Evolutionary conservation across 148 eudicot genomes (phyloP).

Genomic region (Polygonum aviculare): DNA sequence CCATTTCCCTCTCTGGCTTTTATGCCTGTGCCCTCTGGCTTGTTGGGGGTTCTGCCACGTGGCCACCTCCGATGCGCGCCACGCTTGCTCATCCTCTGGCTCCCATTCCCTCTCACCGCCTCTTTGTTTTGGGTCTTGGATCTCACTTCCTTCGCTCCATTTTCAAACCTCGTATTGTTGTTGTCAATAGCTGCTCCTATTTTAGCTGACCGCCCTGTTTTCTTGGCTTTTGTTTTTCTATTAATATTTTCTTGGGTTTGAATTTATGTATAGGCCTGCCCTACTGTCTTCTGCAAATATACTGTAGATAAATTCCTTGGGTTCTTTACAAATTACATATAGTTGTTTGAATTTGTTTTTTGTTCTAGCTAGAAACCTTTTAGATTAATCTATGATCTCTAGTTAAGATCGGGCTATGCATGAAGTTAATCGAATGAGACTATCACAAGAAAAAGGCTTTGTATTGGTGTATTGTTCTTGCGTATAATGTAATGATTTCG

Average conservation of each 20-base stretch:
- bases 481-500: too few relatives aligned
- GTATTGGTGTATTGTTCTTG: too few relatives aligned
- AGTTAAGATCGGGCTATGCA: too few relatives aligned
- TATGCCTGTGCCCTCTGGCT: neutral
- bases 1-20: neutral
- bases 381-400: too few relatives aligned
- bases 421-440: too few relatives aligned
- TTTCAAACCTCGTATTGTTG: neutral
- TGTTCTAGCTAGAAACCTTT: too few relatives aligned
- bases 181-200: neutral
- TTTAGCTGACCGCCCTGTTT: neutral
- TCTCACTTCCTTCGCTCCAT: neutral
- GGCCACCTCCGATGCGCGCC: neutral
- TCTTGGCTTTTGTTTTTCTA: neutral
- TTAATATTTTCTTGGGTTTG: neutral
- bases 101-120: neutral
- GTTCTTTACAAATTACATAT: too few relatives aligned
- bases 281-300: neutral
- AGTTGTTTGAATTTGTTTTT: too few relatives aligned
- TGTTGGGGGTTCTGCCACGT: slow-evolving; percentile 4
- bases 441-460: too few relatives aligned
- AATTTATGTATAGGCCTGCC: neutral
- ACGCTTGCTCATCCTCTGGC: neutral
- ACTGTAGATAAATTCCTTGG: too few relatives aligned
- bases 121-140: neutral